Base-by-base conservation (phyloP, 495 filamentous ascomycete species). In the Hypomontagnella submonticulosa region DNA sequence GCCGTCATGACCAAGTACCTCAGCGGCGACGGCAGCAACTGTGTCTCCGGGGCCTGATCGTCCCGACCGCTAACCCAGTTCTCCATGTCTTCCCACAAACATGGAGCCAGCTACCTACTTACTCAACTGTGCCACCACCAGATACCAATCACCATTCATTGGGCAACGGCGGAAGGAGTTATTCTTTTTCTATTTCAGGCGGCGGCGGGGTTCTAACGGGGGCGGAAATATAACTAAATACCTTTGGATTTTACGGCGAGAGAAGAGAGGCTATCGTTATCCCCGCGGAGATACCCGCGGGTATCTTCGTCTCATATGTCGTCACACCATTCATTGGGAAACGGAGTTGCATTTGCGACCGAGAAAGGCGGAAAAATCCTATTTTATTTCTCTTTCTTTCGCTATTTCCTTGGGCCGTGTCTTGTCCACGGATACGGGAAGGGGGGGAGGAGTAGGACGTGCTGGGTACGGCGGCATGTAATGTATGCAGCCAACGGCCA, bases 1-100 rank as follows among this genome's bases (percentile, higher is more conserved):
- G 83, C 82, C 49, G 90, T 93, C 55, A 83, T 96, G 80, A 87
- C 84, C 44, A 82, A 83, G 64, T 81, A 81, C 46, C 69, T 83
- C 6, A 76, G 77, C 60, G 4, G 34, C 10, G 61, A 59, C 1
- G 37, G 46, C 41, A 44, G 42, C 12, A 43, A 56, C 18, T 73
- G 71, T 42, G 32, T 27, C 6, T 3, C 23, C 23, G 23, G 23
- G 23, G 23, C 23, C 23, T 27, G 6, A 27, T 27, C 23, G 23
- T 6, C 23, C 6, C 23, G 2, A 3, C 23, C 23, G 23, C 2
- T 3, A 2, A 2, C 23, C 23, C 23, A 6, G 3, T 27, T 27
- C 23, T 27, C 23, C 6, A 27, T 27, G 23, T 27, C 23, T 6
- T 6, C 23, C 34, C 20, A 57, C 9, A 12, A 63, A 33, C 38